Conservation (phyloP, 768 basidiomycete genomes). For the Boletellus ananas region DNA sequence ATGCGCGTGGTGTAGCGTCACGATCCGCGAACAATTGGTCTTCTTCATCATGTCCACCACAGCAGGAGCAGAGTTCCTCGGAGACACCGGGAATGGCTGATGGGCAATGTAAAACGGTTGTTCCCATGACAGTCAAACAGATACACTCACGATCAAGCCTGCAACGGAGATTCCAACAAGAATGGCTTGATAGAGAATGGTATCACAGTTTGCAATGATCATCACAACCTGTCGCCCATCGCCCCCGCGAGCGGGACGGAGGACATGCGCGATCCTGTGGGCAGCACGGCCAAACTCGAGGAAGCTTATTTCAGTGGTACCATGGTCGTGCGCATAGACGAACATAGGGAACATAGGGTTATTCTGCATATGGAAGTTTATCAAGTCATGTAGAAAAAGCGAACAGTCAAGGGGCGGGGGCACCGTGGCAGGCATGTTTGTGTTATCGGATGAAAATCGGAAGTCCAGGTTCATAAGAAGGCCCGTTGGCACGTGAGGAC, state of each 20-base stretch:
- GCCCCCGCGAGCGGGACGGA: constrained; percentile 33
- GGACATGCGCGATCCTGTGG: constrained; percentile 36
- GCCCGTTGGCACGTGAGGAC: too few species aligned
- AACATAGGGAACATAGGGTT: constrained; percentile 25
- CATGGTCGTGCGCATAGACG: constrained; percentile 12
- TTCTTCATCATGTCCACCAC: constrained; percentile 22
- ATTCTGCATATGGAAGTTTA: constrained; percentile 23
- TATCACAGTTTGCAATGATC: constrained; percentile 30
- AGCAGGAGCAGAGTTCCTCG: constrained; percentile 43
- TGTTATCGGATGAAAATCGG: too few species aligned
- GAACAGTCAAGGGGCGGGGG: constrained; percentile 24
- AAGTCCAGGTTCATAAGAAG: too few species aligned
- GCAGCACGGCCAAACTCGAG: constrained; percentile 28
- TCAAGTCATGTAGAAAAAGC: constrained; percentile 21
- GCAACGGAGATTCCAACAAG: constrained; percentile 37
- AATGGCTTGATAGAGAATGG: constrained; percentile 32
- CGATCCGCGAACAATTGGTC: constrained; percentile 18
- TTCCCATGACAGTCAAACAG: constrained; percentile 17
- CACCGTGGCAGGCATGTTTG: too few species aligned
- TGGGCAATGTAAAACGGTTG: constrained; percentile 17
- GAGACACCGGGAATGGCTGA: constrained; percentile 36
- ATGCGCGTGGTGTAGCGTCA: constrained; percentile 18
- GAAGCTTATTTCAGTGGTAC: constrained; percentile 20
- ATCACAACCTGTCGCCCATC: constrained; percentile 19
- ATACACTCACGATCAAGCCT: constrained; percentile 33